Base-by-base conservation (phyloP, 495 filamentous ascomycete genomes). In the Tuber borchii region DNA sequence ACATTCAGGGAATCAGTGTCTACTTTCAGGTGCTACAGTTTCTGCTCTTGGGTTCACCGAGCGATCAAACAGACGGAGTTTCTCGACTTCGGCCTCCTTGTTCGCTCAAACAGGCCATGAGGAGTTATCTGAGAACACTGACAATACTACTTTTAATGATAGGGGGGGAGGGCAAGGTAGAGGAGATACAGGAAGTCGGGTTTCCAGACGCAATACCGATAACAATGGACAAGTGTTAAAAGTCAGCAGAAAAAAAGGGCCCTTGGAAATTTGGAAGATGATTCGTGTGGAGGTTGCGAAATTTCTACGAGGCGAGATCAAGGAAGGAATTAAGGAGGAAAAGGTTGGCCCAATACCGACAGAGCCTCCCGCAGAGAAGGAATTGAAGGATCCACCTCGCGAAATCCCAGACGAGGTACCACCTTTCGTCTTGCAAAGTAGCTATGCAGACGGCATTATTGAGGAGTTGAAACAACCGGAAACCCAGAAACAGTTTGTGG, bases 351-450 rank as follows among this genome's bases (percentile, higher is more conserved):
- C 56, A 34, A 65, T 17, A 31, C n/a, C 26, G 5, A 26, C 26
- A 31, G 56, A 65, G 14, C 26, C 56, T 7, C 26, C 17, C 26
- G 26, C 19, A 26, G 56, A 34, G 26, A 65, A 65, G 14, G 14
- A 14, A 8, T 65, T 65, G 56, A 65, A 65, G 26, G 56, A 34
- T 65, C 12, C 56, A 34, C 56, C 31, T 26, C 14, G 26, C 26
- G 56, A 65, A 65, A 34, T 19, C 26, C 56, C 4, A 31, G 56
- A 31, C 26, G 3, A 65, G 14, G 34, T 26, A 19, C 26, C 56
- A 19, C 26, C 56, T 31, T 65, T 65, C 31, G 56, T 65, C 56
- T 65, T 65, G 26, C 56, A 65, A 65, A 65, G 56, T 65, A 65
- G n/a, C 56, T 65, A 65, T 8, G 56, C 56, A 65, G 56, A 65